Evolutionary conservation across 805 yeast species (phyloP).

Genomic region (Candida coquimbonensis): DNA sequence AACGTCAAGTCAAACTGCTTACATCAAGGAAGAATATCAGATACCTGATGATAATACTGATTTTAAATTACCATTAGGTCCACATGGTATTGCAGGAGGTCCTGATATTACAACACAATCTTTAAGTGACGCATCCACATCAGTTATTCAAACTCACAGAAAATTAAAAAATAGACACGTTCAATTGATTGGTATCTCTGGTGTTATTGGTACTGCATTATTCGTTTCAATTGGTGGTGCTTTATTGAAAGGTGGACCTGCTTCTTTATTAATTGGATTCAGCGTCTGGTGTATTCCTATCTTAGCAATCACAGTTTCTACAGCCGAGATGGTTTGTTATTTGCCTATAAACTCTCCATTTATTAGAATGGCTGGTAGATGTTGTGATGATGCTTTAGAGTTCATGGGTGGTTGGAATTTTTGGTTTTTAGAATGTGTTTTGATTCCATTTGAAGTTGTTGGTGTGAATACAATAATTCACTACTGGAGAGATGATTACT

Average conservation of each 20-base stretch:
- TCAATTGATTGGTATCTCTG: conserved; percentile 73
- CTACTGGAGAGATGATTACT: conserved; percentile 72
- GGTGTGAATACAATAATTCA: conserved; percentile 75
- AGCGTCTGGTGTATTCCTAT: conserved; percentile 66
- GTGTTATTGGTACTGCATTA: conserved; percentile 75
- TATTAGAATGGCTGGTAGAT: conserved; percentile 64
- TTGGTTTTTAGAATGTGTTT: conserved; percentile 67
- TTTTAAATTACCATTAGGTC: background rate
- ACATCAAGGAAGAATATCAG: background rate
- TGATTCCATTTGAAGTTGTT: conserved; percentile 78
- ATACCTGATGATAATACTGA: background rate
- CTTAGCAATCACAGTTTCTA: conserved; percentile 55
- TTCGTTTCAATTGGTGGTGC: conserved; percentile 69
- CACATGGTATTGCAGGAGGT: background rate
- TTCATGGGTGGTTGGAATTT: conserved; percentile 76
- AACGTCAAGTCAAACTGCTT: background rate
- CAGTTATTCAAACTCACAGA: conserved; percentile 33
- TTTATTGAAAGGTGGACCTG: conserved; percentile 63
- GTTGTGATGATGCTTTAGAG: conserved; percentile 70
- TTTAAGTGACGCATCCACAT: conserved; percentile 17
- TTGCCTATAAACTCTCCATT: conserved; percentile 75
- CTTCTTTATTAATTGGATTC: conserved; percentile 57
- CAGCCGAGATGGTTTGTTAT: conserved; percentile 76
- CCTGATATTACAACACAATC: conserved; percentile 5
- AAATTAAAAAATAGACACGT: conserved; percentile 62